Evolutionary conservation across 1,139 yeast genomes (phyloP).

Genomic region (Blastobotrys raffinosifermentans): DNA sequence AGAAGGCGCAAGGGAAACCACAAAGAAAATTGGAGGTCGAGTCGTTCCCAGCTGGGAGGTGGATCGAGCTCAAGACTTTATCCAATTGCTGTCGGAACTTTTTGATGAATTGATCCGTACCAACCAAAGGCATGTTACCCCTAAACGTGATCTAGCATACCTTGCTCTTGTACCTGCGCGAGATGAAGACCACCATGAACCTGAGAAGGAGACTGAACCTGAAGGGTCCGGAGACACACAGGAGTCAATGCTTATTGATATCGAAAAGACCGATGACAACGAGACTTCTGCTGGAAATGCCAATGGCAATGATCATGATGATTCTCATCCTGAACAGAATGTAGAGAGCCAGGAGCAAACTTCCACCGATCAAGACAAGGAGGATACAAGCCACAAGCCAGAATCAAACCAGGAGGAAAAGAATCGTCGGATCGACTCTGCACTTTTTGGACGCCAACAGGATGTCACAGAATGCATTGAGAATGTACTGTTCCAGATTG

Average conservation of each 20-base stretch:
- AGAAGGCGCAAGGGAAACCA: no score
- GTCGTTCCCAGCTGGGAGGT: constrained; percentile 67
- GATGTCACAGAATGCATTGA: constrained; percentile 97
- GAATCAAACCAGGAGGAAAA: constrained; percentile 16
- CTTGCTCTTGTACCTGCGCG: constrained; percentile 57
- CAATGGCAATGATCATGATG: background rate
- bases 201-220: constrained; percentile 13
- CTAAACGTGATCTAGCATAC: constrained; percentile 79
- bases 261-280: constrained; percentile 3
- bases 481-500: constrained; percentile 86
- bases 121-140: constrained; percentile 60
- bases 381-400: background rate
- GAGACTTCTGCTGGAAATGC: background rate
- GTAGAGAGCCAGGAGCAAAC: background rate
- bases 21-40: constrained; percentile 76
- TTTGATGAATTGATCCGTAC: constrained; percentile 67
- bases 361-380: background rate
- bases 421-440: constrained; percentile 20
- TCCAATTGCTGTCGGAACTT: constrained; percentile 61
- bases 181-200: constrained; percentile 11
- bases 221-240: constrained; percentile 7
- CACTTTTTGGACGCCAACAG: constrained; percentile 75
- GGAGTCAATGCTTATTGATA: background rate
- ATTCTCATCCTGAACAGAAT: constrained; percentile 2
- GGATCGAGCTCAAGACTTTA: constrained; percentile 73